Evolutionary conservation across 2,329 filamentous ascomycete species (phyloP).

Genomic region (Fusarium concolor): DNA sequence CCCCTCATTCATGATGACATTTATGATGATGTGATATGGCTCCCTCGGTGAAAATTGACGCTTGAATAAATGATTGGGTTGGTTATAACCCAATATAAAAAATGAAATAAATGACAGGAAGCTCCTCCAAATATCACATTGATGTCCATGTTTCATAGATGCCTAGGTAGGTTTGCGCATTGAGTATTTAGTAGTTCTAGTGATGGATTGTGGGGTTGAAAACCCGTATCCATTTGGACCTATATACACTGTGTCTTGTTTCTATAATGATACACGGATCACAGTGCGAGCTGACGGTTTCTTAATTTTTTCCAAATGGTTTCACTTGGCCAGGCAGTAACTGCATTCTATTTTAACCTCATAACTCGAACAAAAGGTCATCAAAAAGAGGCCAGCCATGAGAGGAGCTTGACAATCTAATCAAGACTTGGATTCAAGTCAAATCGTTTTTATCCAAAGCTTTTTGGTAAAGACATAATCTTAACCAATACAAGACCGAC

Average conservation of each 20-base stretch:
- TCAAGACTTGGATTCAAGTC: not conserved
- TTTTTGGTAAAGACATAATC: not conserved
- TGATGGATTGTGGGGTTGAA: not conserved
- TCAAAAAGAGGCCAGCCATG: not conserved
- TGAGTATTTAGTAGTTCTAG: too few relatives aligned
- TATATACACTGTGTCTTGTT: not conserved
- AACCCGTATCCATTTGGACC: too few relatives aligned
- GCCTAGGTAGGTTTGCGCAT: not conserved
- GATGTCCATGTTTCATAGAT: not conserved
- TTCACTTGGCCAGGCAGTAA: not conserved
- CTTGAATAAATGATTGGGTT: not conserved
- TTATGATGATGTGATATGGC: constrained; percentile 10
- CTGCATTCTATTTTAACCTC: not conserved
- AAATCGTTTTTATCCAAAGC: too few relatives aligned
- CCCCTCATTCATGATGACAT: constrained; percentile 31
- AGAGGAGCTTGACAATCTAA: not conserved
- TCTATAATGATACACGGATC: not conserved
- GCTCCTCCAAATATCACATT: not conserved
- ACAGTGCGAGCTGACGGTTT: not conserved
- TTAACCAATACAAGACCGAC: not conserved
- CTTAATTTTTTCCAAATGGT: not conserved
- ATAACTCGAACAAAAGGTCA: not conserved
- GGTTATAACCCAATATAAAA: not conserved
- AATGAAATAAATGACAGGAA: not conserved
- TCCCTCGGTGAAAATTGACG: not conserved